These are phyloP conservation scores for Obba rivulosa DNA, from an alignment of 768 basidiomycete species.

Conservation along the genomic window DNA sequence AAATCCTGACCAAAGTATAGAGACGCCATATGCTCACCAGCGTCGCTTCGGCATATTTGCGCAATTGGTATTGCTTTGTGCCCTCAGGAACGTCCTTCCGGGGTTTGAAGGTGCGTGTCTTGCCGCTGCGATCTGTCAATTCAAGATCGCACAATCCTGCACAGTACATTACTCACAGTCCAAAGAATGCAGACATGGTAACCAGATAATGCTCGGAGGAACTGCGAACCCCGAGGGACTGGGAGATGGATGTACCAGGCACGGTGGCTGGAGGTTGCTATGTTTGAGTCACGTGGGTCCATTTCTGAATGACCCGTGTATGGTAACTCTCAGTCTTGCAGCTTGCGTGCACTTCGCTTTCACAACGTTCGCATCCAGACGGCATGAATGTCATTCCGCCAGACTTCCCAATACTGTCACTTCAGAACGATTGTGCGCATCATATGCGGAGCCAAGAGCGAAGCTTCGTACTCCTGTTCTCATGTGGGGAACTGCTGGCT, in stretches of 20 bases:
- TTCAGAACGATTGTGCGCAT: too few relatives aligned
- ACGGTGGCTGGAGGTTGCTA: too few relatives aligned
- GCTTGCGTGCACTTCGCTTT: too few relatives aligned
- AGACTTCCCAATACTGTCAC: too few relatives aligned
- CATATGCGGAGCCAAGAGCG: too few relatives aligned
- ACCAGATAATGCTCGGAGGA: not conserved
- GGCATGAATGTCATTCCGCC: too few relatives aligned
- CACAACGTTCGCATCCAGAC: too few relatives aligned
- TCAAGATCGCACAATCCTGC: conserved; percentile 2
- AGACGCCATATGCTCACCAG: conserved; percentile 43
- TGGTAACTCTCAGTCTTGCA: too few relatives aligned
- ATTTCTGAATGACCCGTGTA: too few relatives aligned
- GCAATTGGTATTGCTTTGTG: conserved; percentile 95
- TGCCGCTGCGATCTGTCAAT: conserved; percentile 47
- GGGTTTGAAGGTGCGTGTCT: conserved; percentile 94
- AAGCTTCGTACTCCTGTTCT: too few relatives aligned
- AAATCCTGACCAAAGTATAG: not conserved
- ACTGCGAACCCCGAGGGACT: not conserved
- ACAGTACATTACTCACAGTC: conserved; percentile 52
- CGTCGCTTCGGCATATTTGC: conserved; percentile 97
- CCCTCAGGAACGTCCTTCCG: conserved; percentile 93
- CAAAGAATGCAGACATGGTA: conserved; percentile 83
- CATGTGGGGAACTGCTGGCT: too few relatives aligned
- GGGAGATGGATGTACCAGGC: not conserved
- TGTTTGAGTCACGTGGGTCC: too few relatives aligned